These are phyloP conservation scores for Plasmodium coatneyi DNA, from an alignment of 169 alveolate genomes.

Conservation along the genomic window DNA sequence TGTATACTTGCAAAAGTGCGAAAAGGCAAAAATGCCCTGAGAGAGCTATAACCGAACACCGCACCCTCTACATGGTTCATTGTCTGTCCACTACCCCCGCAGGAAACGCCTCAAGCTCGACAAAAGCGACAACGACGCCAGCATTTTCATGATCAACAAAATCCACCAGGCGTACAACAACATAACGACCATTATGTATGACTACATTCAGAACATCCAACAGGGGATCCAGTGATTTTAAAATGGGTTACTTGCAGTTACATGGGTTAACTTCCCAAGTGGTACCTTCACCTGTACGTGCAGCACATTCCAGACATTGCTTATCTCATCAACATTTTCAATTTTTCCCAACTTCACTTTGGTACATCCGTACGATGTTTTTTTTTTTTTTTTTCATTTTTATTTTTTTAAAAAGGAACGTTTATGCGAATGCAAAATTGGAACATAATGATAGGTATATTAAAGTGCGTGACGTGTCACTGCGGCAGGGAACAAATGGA, in stretches of 20 bases:
- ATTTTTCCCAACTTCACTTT: too few relatives aligned
- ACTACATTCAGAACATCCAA: conserved; percentile 68
- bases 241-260: background rate
- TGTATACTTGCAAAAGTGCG: too few relatives aligned
- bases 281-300: background rate
- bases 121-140: conserved; percentile 74
- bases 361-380: background rate
- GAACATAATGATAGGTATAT: background rate
- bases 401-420: background rate
- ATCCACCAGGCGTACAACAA: conserved; percentile 73
- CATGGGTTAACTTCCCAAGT: background rate
- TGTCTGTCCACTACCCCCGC: background rate
- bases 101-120: conserved; percentile 56
- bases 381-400: too few relatives aligned
- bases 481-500: background rate
- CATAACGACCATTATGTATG: conserved; percentile 73
- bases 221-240: conserved; percentile 52
- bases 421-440: background rate
- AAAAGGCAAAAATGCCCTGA: background rate
- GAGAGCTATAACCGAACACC: background rate
- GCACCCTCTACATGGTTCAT: background rate
- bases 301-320: background rate
- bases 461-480: background rate
- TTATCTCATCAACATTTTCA: background rate
- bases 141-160: conserved; percentile 69